phyloP scores from a whole-genome alignment of 352 stramenopile species.

The Ophiocytium majus region DNA sequence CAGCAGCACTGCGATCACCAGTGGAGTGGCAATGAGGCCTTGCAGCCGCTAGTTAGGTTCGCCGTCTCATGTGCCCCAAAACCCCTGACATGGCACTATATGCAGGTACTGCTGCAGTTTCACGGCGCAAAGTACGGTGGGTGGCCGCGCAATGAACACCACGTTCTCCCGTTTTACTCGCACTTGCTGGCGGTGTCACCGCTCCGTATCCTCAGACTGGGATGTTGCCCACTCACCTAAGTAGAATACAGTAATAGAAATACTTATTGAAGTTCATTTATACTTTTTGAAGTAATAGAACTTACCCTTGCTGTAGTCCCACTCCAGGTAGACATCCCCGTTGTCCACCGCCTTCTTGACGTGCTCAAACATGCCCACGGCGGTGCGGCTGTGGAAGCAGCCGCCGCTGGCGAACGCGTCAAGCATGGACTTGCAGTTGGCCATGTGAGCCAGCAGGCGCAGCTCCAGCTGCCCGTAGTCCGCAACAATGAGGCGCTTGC shows the following conservation, averaged over 20 bases:
- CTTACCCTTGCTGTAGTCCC: conserved; percentile 83
- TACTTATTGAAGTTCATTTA: too few species aligned
- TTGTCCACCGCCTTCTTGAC: conserved; percentile 89
- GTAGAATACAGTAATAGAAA: background rate
- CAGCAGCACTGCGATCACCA: too few species aligned
- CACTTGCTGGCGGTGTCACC: too few species aligned
- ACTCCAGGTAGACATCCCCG: conserved; percentile 95
- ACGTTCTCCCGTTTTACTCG: too few species aligned
- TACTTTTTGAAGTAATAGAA: conserved; percentile 19
- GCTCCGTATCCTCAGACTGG: too few species aligned
- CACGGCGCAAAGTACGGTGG: too few species aligned
- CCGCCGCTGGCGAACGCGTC: conserved; percentile 87
- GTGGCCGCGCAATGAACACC: too few species aligned
- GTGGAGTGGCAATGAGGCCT: too few species aligned
- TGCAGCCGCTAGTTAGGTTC: too few species aligned
- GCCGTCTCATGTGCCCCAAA: too few species aligned
- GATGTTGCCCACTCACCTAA: conserved; percentile 27
- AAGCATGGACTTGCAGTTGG: conserved; percentile 97
- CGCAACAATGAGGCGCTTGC: conserved; percentile 95
- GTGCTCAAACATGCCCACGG: conserved; percentile 99
- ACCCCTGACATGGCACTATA: too few species aligned
- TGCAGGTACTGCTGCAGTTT: too few species aligned
- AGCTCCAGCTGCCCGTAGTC: conserved; percentile 99
- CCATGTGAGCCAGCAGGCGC: conserved; percentile 95
- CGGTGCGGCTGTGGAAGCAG: conserved; percentile 83